Conservation (phyloP, 2,329 filamentous ascomycete species). For the Ascochyta fabae region DNA sequence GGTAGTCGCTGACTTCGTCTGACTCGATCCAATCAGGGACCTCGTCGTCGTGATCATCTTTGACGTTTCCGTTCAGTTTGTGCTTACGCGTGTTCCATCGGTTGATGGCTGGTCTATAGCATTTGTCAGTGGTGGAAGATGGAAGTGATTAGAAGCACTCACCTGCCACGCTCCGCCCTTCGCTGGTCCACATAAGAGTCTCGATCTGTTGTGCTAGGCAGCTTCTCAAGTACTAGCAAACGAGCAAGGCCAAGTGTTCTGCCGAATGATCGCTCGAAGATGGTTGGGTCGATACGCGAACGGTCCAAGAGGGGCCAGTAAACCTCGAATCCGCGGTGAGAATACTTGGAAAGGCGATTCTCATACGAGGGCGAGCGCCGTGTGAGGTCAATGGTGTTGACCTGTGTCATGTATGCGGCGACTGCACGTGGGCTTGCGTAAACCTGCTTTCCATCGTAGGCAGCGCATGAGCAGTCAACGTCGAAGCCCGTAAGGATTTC, state of each 20-base stretch:
- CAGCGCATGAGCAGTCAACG: constrained; percentile 82
- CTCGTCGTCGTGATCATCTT: constrained; percentile 78
- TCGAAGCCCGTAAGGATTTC: constrained; percentile 90
- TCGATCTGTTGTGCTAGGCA: constrained; percentile 72
- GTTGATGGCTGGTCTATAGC: constrained; percentile 60
- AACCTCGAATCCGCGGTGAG: constrained; percentile 82
- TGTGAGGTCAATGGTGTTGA: constrained; percentile 79
- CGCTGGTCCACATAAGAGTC: constrained; percentile 75
- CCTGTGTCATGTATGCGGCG: constrained; percentile 79
- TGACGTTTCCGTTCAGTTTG: constrained; percentile 71
- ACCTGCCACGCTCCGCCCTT: constrained; percentile 69
- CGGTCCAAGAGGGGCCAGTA: constrained; percentile 79
- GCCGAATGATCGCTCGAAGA: constrained; percentile 81
- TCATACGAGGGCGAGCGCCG: constrained; percentile 86
- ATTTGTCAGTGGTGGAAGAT: neutral
- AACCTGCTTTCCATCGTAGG: constrained; percentile 81
- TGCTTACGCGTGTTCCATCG: constrained; percentile 46
- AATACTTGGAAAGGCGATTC: constrained; percentile 82
- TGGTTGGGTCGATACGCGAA: constrained; percentile 80
- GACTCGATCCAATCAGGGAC: constrained; percentile 82
- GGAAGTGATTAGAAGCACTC: neutral
- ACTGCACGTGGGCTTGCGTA: constrained; percentile 79
- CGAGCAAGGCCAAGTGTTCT: constrained; percentile 79
- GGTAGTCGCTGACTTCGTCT: constrained; percentile 78
- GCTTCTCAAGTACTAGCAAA: constrained; percentile 77